These are phyloP conservation scores for Hyaloperonospora brassicae DNA, from an alignment of 352 stramenopile species.

Conservation along the genomic window DNA sequence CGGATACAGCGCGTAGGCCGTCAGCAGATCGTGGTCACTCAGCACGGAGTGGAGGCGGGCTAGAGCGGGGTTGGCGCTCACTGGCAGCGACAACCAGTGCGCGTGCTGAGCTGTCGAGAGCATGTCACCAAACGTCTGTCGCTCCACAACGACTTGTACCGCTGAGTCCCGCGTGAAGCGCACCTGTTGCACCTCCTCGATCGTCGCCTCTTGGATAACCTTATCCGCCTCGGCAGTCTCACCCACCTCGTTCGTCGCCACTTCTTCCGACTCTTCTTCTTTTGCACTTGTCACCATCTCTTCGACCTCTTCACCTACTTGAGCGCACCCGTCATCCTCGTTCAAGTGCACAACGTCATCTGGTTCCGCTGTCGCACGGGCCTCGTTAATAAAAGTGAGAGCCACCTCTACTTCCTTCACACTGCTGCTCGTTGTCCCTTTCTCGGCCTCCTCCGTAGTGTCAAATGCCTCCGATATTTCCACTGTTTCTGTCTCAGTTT, in stretches of 20 bases:
- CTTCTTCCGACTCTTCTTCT: slow-evolving; percentile 1
- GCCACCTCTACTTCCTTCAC: slow-evolving; percentile 1
- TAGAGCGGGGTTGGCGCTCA: slow-evolving; percentile 26
- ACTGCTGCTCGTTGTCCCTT: slow-evolving; percentile 1
- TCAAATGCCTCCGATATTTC: too few species aligned
- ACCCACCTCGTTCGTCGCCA: slow-evolving; percentile 2
- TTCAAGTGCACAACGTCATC: slow-evolving; percentile 2
- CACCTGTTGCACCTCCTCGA: not conserved
- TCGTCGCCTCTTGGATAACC: not conserved
- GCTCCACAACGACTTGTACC: slow-evolving; percentile 21
- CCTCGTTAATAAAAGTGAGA: not conserved
- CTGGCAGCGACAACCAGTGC: slow-evolving; percentile 31
- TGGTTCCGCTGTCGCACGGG: not conserved
- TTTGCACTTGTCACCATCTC: slow-evolving; percentile 3
- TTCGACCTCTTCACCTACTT: slow-evolving; percentile 10
- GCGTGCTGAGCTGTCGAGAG: slow-evolving; percentile 21
- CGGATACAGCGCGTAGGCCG: slow-evolving; percentile 32
- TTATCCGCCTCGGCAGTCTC: slow-evolving; percentile 6
- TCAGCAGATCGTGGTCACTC: slow-evolving; percentile 27
- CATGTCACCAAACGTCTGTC: slow-evolving; percentile 18
- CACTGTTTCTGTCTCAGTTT: too few species aligned
- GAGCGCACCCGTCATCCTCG: slow-evolving; percentile 3
- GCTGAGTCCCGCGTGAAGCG: not conserved
- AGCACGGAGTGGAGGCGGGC: slow-evolving; percentile 31
- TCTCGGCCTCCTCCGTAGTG: too few species aligned